Evolutionary conservation across 1,284 basidiomycete genomes (phyloP), one percentile per base, ranked within the genome.

Genomic region (Coniferiporia sulphurascens): DNA sequence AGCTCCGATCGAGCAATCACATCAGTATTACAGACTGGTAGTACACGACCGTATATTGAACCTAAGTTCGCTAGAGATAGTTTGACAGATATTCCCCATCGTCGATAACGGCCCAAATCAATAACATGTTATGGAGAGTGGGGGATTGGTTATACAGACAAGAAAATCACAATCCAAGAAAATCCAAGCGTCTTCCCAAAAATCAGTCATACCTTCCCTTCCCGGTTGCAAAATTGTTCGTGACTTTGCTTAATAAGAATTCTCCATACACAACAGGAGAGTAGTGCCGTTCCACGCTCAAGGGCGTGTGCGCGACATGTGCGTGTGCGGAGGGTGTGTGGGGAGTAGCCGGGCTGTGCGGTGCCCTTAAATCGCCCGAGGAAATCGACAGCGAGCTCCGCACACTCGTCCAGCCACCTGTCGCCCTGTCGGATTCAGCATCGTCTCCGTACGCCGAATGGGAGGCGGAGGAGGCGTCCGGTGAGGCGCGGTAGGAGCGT

Each of bases 211-310:
- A 55, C 52, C 41, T 55, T 21, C 52, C 52, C 46, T 59, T 59
- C 12, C 76, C 74, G 6, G 66, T 66, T 36, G 76, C 72, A 70
- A 92, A 92, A 67, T 92, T 92, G 52, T 70, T 78, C 8, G 76
- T 78, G 43, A 93, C 88, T 69, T 93, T 93, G n/a, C 68, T 70
- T 65, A 82, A 61, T 62, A 93, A 72, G 69, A 90, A 92, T 6
- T 91, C 81, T 2, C 91, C 89, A 70, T 93, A 93, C 0, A 84
- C 71, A 1, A 88, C 76, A 0, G 86, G 72, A 41, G 78, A 56
- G 62, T 82, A 79, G 63, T 68, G 72, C 61, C 45, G 60, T 50
- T 59, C 53, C 1, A 58, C 52, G 35, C 56, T 58, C 9, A 58
- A 10, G 21, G 60, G 60, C 35, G 55, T 61, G 41, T 61, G 49